phyloP scores from a whole-genome alignment of 495 filamentous ascomycete genomes.

The Aspergillus affinis region DNA sequence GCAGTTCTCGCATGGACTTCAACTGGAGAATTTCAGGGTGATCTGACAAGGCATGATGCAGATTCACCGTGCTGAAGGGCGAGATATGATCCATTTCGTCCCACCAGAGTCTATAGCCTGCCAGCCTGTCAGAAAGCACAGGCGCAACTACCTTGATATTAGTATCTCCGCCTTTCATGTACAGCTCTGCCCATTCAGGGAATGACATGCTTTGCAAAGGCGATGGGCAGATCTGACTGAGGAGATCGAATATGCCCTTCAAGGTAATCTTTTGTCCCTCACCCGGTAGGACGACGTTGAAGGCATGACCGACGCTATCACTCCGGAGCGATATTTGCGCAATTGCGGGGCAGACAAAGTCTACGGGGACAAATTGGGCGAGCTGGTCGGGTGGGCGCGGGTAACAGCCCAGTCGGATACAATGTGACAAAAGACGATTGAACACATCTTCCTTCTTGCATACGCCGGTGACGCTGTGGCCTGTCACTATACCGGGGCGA shows the following conservation, averaged over 20 bases:
- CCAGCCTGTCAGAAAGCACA: background rate
- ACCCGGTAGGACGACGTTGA: constrained; percentile 16
- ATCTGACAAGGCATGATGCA: constrained; percentile 7
- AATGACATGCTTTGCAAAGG: constrained; percentile 3
- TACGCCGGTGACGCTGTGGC: constrained; percentile 12
- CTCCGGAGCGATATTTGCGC: constrained; percentile 6
- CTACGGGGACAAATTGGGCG: constrained; percentile 15
- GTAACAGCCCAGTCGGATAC: constrained; percentile 16
- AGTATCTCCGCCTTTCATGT: background rate
- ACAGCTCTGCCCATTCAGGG: constrained; percentile 3
- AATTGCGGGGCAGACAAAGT: constrained; percentile 14
- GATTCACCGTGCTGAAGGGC: background rate
- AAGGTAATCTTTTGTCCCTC: constrained; percentile 5
- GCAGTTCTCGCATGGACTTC: constrained; percentile 4
- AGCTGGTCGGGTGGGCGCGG: constrained; percentile 11
- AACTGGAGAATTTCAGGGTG: constrained; percentile 6
- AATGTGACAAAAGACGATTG: constrained; percentile 10
- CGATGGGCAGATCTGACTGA: background rate
- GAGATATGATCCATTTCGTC: constrained; percentile 6
- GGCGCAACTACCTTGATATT: background rate
- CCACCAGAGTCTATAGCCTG: constrained; percentile 7
- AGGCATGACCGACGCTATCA: constrained; percentile 11
- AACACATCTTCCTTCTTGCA: constrained; percentile 22
- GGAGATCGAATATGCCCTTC: background rate
- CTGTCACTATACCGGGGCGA: constrained; percentile 14